Base-by-base conservation (phyloP, 2,329 filamentous ascomycete species). In the Ophiostoma populinum region DNA sequence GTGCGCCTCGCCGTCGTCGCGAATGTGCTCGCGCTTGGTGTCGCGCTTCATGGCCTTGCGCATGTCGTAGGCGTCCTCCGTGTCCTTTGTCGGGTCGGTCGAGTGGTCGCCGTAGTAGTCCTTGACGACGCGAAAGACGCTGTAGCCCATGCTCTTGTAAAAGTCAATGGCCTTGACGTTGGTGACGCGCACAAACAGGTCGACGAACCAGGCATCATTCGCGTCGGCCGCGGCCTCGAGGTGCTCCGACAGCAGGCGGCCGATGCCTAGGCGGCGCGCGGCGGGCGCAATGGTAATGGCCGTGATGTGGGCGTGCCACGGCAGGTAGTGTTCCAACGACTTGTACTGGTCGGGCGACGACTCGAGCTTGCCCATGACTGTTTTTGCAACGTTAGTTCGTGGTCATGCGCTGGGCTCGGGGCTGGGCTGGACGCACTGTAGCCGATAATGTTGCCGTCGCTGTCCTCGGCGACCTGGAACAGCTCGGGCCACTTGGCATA, bases 301-400 rank as follows among this genome's bases (percentile, higher is more conserved):
- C 5, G 90, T 98, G 51, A 98, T 92, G 57, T 98, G 90, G 15
- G 85, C 87, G 59, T 98, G 90, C 82, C 85, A 95, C n/a, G 87
- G 87, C n/a, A 93, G 77, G 59, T 92, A 92, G 59, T 94, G 85
- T 49, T 77, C 67, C 33, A 82, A 90, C 49, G 74, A 74, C 40
- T 72, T 67, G 53, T 80, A 70, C 35, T 75, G 73, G 29, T 80
- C 64, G 12, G 80, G 78, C 36, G 83, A 92, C 43, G 83, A 76
- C 62, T 95, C 87, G 41, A 92, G 70, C 61, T 98, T 98, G 51
- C 87, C 90, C 71, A 98, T 92, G 52, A 98, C 86, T 93, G 42
- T 29, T 12, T 36, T 36, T 35, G 47, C 34, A 53, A 54, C 40
- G n/a, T n/a, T n/a, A n/a, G n/a, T n/a, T n/a, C n/a, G n/a, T n/a